phyloP scores from a whole-genome alignment of 2,329 filamentous ascomycete species.

The Kalmusia sp. region DNA sequence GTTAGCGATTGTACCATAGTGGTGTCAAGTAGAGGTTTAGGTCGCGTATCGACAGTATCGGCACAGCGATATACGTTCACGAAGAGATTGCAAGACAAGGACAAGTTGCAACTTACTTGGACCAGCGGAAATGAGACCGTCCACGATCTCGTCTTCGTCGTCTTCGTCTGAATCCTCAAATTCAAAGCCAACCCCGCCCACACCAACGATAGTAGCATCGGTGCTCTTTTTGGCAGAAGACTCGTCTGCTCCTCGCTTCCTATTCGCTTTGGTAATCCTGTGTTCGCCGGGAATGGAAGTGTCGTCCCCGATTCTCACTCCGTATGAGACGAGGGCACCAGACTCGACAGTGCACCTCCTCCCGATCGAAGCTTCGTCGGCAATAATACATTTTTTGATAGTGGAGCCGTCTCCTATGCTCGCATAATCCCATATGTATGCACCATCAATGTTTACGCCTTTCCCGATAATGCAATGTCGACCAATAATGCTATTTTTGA shows the following conservation, averaged over 20 bases:
- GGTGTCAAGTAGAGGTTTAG: no score
- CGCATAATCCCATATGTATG: slow-evolving; percentile 88
- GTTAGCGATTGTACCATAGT: slow-evolving; percentile 22
- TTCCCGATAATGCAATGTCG: slow-evolving; percentile 85
- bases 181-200: slow-evolving; percentile 66
- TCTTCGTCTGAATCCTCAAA: slow-evolving; percentile 66
- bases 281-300: slow-evolving; percentile 54
- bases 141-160: slow-evolving; percentile 64
- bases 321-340: slow-evolving; percentile 81
- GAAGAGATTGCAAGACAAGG: background rate
- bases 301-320: slow-evolving; percentile 73
- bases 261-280: slow-evolving; percentile 56
- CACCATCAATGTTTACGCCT: slow-evolving; percentile 78
- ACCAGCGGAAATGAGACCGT: slow-evolving; percentile 47
- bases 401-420: slow-evolving; percentile 76
- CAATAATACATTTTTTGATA: slow-evolving; percentile 77
- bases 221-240: slow-evolving; percentile 43
- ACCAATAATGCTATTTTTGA: slow-evolving; percentile 82
- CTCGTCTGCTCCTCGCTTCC: slow-evolving; percentile 53
- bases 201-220: slow-evolving; percentile 63
- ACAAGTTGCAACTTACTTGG: slow-evolving; percentile 30
- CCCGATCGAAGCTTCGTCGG: slow-evolving; percentile 74
- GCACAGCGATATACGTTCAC: no score
- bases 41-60: no score
- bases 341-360: slow-evolving; percentile 71